These are phyloP conservation scores for Aspergillus alliaceus DNA, from an alignment of 2,329 filamentous ascomycete species.

Conservation along the genomic window DNA sequence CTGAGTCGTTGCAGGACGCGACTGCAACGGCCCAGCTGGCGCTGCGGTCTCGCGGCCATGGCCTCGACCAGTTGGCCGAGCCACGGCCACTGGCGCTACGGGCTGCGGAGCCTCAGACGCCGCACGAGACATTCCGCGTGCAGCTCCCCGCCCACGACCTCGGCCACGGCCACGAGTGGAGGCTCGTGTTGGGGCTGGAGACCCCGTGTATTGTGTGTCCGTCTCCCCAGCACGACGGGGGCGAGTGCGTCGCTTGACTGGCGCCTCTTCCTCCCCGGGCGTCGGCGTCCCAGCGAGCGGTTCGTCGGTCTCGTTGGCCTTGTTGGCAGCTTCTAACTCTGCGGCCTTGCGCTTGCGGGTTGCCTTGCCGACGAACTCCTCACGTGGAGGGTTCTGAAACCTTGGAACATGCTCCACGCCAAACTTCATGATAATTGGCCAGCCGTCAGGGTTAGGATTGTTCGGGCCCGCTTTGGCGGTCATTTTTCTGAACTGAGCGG, in stretches of 20 bases:
- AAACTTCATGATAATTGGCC: constrained; percentile 37
- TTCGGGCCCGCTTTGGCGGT: constrained; percentile 33
- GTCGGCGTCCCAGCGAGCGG: constrained; percentile 25
- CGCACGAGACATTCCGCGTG: constrained; percentile 22
- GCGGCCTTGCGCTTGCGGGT: constrained; percentile 40
- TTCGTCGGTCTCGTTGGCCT: constrained; percentile 29
- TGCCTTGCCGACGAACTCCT: constrained; percentile 28
- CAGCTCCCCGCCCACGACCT: constrained; percentile 30
- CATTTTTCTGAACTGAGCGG: constrained; percentile 43
- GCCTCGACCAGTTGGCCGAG: constrained; percentile 4
- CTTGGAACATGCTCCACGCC: constrained; percentile 39
- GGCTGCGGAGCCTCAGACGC: constrained; percentile 19
- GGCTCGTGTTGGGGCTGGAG: constrained; percentile 15
- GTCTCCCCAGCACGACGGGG: constrained; percentile 26
- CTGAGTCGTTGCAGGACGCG: constrained; percentile 17
- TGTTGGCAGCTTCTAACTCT: constrained; percentile 32
- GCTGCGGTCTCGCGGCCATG: constrained; percentile 19
- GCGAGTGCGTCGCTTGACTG: constrained; percentile 34
- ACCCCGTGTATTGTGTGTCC: constrained; percentile 13
- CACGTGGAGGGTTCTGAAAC: constrained; percentile 32
- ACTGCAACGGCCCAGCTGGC: constrained; percentile 10
- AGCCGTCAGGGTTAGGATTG: constrained; percentile 45
- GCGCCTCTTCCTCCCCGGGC: constrained; percentile 30
- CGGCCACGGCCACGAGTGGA: constrained; percentile 30
- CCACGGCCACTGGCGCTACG: constrained; percentile 3